Conservation (phyloP, 78 protist genomes). For the Dictyostelium brefeldianum region DNA sequence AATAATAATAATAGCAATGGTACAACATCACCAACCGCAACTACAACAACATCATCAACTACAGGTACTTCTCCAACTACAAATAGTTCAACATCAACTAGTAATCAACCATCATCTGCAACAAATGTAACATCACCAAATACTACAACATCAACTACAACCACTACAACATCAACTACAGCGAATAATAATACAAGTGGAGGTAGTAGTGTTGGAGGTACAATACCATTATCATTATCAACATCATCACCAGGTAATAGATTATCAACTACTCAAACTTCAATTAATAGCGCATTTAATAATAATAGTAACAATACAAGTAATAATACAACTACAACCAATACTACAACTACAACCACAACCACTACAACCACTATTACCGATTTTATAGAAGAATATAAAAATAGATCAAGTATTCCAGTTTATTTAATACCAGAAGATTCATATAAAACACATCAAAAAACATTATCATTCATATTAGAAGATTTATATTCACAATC, state of each 20-base stretch:
- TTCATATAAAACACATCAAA: slow-evolving; percentile 65
- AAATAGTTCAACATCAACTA: neutral
- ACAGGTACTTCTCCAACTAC: neutral
- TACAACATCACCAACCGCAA: neutral
- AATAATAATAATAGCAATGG: neutral
- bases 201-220: neutral
- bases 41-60: slow-evolving; percentile 1
- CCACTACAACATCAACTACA: neutral
- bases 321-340: slow-evolving; percentile 17
- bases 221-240: slow-evolving; percentile 18
- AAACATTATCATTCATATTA: slow-evolving; percentile 28
- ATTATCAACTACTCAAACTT: neutral
- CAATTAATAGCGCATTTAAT: neutral
- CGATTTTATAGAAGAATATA: slow-evolving; percentile 48
- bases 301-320: neutral
- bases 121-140: neutral
- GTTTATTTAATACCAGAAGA: slow-evolving; percentile 75
- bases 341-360: neutral
- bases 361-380: neutral
- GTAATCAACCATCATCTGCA: neutral
- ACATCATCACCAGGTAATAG: neutral
- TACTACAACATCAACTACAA: neutral
- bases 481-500: slow-evolving; percentile 78
- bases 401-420: slow-evolving; percentile 71
- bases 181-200: neutral